These are phyloP conservation scores for Cadophora luteo-olivacea DNA, from an alignment of 2,329 filamentous ascomycete species.

Conservation along the genomic window DNA sequence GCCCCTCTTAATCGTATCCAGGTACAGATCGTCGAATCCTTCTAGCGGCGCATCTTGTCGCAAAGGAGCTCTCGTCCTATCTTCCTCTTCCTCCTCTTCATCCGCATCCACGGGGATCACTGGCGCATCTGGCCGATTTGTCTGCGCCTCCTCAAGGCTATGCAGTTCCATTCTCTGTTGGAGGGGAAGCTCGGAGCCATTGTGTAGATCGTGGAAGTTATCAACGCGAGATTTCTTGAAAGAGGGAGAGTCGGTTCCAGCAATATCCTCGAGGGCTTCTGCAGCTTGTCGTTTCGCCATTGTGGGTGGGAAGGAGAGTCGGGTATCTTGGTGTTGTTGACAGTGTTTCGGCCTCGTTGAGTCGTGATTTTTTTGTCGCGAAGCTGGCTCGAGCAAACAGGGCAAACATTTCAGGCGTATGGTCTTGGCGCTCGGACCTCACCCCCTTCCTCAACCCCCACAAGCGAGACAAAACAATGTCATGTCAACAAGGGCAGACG, in stretches of 20 bases:
- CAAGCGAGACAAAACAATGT: not conserved
- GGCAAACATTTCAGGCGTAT: slow-evolving; percentile 1
- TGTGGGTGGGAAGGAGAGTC: not conserved
- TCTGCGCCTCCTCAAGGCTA: slow-evolving; percentile 23
- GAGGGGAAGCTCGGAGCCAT: slow-evolving; percentile 39
- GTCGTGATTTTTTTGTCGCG: slow-evolving; percentile 24
- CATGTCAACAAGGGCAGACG: not conserved
- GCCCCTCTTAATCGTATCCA: slow-evolving; percentile 93
- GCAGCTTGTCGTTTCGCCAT: slow-evolving; percentile 65
- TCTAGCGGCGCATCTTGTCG: slow-evolving; percentile 81
- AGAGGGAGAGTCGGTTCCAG: slow-evolving; percentile 60
- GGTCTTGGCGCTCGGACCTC: not conserved
- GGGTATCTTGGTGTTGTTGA: not conserved
- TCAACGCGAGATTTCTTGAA: slow-evolving; percentile 63
- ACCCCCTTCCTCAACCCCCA: not conserved
- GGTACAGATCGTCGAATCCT: slow-evolving; percentile 94
- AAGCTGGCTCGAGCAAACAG: slow-evolving; percentile 8
- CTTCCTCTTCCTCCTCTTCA: slow-evolving; percentile 42
- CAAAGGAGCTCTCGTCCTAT: slow-evolving; percentile 50
- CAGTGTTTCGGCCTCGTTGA: slow-evolving; percentile 8
- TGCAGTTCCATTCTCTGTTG: slow-evolving; percentile 38
- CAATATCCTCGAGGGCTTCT: slow-evolving; percentile 64
- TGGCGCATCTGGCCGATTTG: not conserved
- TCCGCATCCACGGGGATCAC: slow-evolving; percentile 40
- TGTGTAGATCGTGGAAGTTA: slow-evolving; percentile 38